These are phyloP conservation scores for Scheffersomyces segobiensis DNA, from an alignment of 1,139 yeast species.

Conservation along the genomic window DNA sequence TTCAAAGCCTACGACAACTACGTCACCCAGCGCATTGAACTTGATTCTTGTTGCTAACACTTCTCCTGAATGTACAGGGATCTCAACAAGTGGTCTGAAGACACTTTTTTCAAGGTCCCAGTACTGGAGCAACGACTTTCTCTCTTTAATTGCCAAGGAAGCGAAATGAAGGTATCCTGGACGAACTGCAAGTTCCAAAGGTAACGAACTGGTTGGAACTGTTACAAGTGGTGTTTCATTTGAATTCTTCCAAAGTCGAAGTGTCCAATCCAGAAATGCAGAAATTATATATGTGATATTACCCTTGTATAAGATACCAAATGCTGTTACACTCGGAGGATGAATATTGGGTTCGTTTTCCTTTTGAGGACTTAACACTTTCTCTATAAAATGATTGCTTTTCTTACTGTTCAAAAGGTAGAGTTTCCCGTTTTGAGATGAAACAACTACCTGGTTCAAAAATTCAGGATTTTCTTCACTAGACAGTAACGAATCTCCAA, in stretches of 20 bases:
- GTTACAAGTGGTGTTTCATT: constrained; percentile 16
- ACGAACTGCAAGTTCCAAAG: constrained; percentile 43
- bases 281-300: constrained; percentile 16
- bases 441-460: constrained; percentile 38
- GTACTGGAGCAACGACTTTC: constrained; percentile 40
- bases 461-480: constrained; percentile 8
- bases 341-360: constrained; percentile 8
- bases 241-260: constrained; percentile 24
- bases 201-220: constrained; percentile 39
- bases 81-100: constrained; percentile 38
- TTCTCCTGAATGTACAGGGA: constrained; percentile 12
- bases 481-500: not conserved
- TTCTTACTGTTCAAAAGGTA: constrained; percentile 32
- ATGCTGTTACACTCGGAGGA: constrained; percentile 7
- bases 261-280: constrained; percentile 32
- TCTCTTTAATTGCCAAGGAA: constrained; percentile 38
- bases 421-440: constrained; percentile 50
- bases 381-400: constrained; percentile 24
- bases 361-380: not conserved
- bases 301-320: constrained; percentile 2
- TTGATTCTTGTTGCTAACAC: constrained; percentile 16
- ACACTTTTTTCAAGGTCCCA: constrained; percentile 52
- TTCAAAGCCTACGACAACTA: constrained; percentile 24
- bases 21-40: constrained; percentile 24
- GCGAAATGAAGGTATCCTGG: constrained; percentile 51